These are phyloP conservation scores for Hypoxylon sp. DNA, from an alignment of 2,329 filamentous ascomycete species.

Conservation along the genomic window DNA sequence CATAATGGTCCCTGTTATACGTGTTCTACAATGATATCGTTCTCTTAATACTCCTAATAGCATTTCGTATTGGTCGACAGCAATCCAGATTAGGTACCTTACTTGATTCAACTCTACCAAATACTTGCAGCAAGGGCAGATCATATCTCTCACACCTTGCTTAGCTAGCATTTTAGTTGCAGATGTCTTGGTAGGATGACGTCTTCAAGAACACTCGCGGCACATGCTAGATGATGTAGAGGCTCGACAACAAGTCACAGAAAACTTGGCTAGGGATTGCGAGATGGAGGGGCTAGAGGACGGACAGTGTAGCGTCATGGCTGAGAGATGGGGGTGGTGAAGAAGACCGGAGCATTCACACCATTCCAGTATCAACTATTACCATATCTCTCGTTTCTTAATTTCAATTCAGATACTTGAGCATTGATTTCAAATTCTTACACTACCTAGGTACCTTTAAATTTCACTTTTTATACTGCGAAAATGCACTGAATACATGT, in stretches of 20 bases:
- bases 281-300: neutral
- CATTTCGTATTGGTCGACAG: neutral
- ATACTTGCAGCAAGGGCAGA: conserved; percentile 4
- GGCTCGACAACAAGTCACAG: neutral
- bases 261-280: neutral
- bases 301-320: no score
- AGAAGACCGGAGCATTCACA: no score
- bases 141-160: conserved; percentile 3
- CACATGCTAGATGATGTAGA: conserved; percentile 18
- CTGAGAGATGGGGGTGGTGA: no score
- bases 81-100: neutral
- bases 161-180: conserved; percentile 15
- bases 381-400: neutral
- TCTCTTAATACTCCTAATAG: neutral
- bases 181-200: conserved; percentile 28
- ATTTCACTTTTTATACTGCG: no score
- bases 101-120: neutral
- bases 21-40: neutral
- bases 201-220: conserved; percentile 19
- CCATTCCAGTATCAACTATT: no score
- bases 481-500: no score
- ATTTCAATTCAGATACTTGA: no score
- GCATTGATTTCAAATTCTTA: no score
- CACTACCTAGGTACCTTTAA: no score
- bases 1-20: neutral